Evolutionary conservation across 257 asterid species (phyloP).

Genomic region (Solanum neorickii): DNA sequence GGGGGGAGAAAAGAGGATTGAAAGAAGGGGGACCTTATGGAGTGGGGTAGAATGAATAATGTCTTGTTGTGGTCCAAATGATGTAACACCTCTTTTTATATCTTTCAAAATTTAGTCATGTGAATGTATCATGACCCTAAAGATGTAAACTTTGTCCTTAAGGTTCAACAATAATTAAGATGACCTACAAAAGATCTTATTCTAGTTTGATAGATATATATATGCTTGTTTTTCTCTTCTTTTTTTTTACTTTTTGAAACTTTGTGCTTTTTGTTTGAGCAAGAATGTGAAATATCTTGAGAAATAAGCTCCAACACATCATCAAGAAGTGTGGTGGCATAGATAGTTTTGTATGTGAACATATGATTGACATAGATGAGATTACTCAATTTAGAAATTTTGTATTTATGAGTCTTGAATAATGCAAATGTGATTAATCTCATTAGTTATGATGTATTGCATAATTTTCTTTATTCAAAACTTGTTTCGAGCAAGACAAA

Average conservation of each 20-base stretch:
- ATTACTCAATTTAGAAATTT: background rate
- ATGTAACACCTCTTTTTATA: slow-evolving; percentile 28
- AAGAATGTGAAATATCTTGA: background rate
- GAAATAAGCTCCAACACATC: background rate
- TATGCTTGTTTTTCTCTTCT: background rate
- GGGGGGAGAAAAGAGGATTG: background rate
- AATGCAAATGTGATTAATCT: background rate
- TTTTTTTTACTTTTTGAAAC: background rate
- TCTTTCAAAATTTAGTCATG: slow-evolving; percentile 10
- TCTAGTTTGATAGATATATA: background rate
- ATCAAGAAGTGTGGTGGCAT: background rate
- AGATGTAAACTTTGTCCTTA: slow-evolving; percentile 6
- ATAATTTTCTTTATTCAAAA: background rate
- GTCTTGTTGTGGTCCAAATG: slow-evolving; percentile 62
- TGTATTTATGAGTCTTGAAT: background rate
- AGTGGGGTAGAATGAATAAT: slow-evolving; percentile 10
- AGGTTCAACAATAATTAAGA: background rate
- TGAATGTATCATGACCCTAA: slow-evolving; percentile 8
- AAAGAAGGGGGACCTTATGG: slow-evolving; percentile 3
- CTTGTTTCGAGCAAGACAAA: too few species aligned
- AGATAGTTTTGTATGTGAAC: too few species aligned
- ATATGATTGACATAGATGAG: too few species aligned
- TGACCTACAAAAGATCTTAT: slow-evolving; percentile 1
- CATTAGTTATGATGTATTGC: accelerated
- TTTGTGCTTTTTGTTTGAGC: background rate